A percentile compares a stretch with the other conserved stretches of the same genome.
Evolutionary conservation across 495 filamentous ascomycete genomes (phyloP).

Genomic region (Penicillium nucicola): DNA sequence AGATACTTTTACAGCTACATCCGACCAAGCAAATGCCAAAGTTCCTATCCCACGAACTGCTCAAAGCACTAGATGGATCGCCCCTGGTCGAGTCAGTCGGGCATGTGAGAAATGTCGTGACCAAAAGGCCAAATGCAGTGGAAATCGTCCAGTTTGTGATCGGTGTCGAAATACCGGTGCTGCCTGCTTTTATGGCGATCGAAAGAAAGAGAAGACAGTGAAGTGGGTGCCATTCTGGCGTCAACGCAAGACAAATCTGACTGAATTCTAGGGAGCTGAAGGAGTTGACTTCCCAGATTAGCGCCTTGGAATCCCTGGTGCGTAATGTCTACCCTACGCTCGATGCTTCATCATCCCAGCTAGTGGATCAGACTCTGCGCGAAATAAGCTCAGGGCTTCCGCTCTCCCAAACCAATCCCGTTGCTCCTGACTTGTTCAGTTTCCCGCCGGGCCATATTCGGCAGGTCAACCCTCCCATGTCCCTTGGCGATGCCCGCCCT

Average conservation of each 20-base stretch:
- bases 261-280: conserved; percentile 30
- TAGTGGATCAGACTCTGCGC: conserved; percentile 33
- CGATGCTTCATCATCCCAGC: conserved; percentile 26
- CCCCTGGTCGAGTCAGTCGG: conserved; percentile 40
- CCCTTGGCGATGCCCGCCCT: too few relatives aligned
- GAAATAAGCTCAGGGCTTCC: not conserved
- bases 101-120: conserved; percentile 75
- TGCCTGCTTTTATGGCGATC: conserved; percentile 53
- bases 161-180: conserved; percentile 53
- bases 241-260: conserved; percentile 26
- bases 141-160: conserved; percentile 53
- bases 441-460: not conserved
- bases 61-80: conserved; percentile 24
- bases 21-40: conserved; percentile 28
- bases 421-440: not conserved
- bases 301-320: conserved; percentile 33
- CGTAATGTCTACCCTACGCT: conserved; percentile 35
- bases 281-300: conserved; percentile 35
- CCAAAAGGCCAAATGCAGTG: conserved; percentile 63
- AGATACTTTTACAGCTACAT: conserved; percentile 6
- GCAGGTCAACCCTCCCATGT: too few relatives aligned
- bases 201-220: conserved; percentile 56
- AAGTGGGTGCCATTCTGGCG: conserved; percentile 39
- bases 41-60: conserved; percentile 37
- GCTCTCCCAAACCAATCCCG: not conserved